These are phyloP conservation scores for Bromus sterilis DNA, from an alignment of 176 grass and related monocot species.

Conservation along the genomic window DNA sequence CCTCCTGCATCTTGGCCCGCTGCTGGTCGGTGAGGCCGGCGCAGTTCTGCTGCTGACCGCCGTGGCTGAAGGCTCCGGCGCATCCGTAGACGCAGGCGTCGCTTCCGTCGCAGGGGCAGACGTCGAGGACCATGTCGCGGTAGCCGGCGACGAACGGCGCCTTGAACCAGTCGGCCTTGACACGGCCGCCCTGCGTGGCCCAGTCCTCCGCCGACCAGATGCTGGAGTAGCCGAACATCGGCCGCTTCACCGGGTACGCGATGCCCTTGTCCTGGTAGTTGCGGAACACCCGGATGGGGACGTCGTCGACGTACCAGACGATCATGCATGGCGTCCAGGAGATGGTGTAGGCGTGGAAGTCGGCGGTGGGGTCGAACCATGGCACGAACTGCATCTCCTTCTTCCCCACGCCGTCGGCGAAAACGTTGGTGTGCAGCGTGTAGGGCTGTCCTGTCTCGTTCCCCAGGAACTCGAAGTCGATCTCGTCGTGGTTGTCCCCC, in stretches of 20 bases:
- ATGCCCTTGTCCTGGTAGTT: conserved; percentile 45
- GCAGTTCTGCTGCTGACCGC: background rate
- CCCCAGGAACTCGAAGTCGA: background rate
- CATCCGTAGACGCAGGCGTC: background rate
- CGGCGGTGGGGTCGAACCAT: conserved; percentile 67
- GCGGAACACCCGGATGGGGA: conserved; percentile 53
- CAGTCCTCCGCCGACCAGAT: conserved; percentile 76
- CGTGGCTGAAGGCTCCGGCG: background rate
- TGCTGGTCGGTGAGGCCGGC: background rate
- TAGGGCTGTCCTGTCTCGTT: conserved; percentile 44
- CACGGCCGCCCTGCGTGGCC: conserved; percentile 53
- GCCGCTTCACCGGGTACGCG: conserved; percentile 30
- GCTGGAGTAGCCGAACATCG: conserved; percentile 54
- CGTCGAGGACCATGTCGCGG: background rate
- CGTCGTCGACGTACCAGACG: conserved; percentile 32
- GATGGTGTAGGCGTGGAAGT: conserved; percentile 80
- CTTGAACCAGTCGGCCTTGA: conserved; percentile 57
- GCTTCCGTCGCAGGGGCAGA: background rate
- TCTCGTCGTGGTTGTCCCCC: background rate
- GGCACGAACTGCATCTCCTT: conserved; percentile 55
- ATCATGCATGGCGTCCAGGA: conserved; percentile 63
- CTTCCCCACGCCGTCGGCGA: conserved; percentile 35
- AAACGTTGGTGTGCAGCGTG: conserved; percentile 55
- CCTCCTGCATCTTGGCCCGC: background rate
- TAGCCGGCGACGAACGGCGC: conserved; percentile 35